These are phyloP conservation scores for Fusarium secorum DNA, from an alignment of 2,329 filamentous ascomycete species.

Conservation along the genomic window DNA sequence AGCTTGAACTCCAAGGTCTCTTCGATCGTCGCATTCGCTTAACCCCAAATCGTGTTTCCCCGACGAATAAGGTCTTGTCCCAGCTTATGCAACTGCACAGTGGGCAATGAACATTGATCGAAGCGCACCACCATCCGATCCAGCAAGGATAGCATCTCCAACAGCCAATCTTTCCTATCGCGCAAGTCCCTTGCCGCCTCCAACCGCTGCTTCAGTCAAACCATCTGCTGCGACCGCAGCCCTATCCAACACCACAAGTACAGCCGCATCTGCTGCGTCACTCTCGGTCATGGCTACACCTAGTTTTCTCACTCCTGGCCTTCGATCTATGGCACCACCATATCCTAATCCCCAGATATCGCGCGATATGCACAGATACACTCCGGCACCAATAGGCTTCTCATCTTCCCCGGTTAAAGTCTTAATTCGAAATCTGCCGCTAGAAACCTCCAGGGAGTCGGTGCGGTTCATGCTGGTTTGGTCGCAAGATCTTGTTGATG, in stretches of 20 bases:
- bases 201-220: conserved; percentile 36
- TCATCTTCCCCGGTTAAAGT: conserved; percentile 51
- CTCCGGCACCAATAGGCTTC: conserved; percentile 51
- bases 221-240: background rate
- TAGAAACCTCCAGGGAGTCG: conserved; percentile 61
- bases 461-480: conserved; percentile 66
- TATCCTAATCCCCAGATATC: conserved; percentile 48
- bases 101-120: conserved; percentile 43
- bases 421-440: conserved; percentile 62
- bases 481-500: conserved; percentile 61
- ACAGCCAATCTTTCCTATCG: conserved; percentile 42
- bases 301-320: conserved; percentile 50
- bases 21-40: conserved; percentile 36
- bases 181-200: conserved; percentile 44
- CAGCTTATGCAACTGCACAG: conserved; percentile 41
- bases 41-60: conserved; percentile 20
- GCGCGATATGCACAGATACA: conserved; percentile 52
- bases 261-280: background rate
- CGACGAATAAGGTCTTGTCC: conserved; percentile 33
- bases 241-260: background rate
- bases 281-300: conserved; percentile 54
- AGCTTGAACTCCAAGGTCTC: conserved; percentile 21
- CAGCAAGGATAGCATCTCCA: conserved; percentile 39
- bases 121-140: conserved; percentile 32
- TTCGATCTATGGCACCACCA: conserved; percentile 48